Evolutionary conservation across 345 rosid genomes (phyloP).

Genomic region (Gossypioides kirkii): DNA sequence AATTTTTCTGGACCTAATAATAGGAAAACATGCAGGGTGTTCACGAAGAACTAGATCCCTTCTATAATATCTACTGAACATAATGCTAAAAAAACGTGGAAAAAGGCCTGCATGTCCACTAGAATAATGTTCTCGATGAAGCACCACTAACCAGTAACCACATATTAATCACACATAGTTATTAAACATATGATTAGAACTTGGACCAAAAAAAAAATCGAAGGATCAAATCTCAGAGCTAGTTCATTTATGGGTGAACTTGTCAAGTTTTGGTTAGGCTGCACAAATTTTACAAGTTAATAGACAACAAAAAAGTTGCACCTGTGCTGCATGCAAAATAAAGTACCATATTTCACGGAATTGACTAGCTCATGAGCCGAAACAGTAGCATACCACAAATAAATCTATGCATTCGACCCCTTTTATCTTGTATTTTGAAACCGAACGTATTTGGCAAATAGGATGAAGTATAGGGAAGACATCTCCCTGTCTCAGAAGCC

Average conservation of each 20-base stretch:
- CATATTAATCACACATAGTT: neutral
- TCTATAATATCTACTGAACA: neutral
- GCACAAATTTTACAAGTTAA: neutral
- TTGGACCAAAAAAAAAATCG: neutral
- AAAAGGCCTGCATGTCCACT: neutral
- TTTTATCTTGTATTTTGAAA: slow-evolving; percentile 86
- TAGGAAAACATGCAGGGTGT: neutral
- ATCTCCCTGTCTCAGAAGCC: slow-evolving; percentile 69
- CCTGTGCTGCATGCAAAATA: slow-evolving; percentile 9
- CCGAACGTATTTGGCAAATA: slow-evolving; percentile 39
- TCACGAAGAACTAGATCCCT: neutral
- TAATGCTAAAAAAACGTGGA: neutral
- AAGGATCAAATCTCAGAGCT: neutral
- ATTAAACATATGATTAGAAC: neutral
- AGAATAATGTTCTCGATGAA: neutral
- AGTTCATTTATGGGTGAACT: neutral
- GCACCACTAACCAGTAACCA: neutral
- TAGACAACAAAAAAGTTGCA: slow-evolving; percentile 8
- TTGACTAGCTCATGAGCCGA: neutral
- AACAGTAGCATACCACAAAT: slow-evolving; percentile 55
- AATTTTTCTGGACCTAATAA: neutral
- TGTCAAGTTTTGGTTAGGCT: neutral
- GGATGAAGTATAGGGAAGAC: slow-evolving; percentile 42
- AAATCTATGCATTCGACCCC: slow-evolving; percentile 89
- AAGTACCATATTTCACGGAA: neutral